Evolutionary conservation across 2,329 filamentous ascomycete genomes (phyloP).

Genomic region (Coniochaeta pulveracea): DNA sequence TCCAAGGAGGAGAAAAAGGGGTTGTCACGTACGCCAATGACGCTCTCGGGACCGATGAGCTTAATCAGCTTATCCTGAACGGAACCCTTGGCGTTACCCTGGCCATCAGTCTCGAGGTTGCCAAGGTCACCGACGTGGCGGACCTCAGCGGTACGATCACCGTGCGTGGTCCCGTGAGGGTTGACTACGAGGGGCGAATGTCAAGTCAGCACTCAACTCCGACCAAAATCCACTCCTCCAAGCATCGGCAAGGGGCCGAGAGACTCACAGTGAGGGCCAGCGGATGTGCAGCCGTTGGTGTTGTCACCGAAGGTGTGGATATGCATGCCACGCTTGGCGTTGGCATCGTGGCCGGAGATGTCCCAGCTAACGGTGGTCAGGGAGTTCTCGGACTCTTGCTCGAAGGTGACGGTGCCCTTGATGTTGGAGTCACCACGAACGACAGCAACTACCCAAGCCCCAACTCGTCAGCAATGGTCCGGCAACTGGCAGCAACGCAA

Average conservation of each 20-base stretch:
- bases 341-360: constrained; percentile 84
- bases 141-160: constrained; percentile 67
- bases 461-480: no score
- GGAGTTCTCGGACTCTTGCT: constrained; percentile 73
- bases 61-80: constrained; percentile 76
- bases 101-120: constrained; percentile 89
- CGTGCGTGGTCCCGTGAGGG: constrained; percentile 86
- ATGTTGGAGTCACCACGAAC: constrained; percentile 97
- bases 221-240: no score
- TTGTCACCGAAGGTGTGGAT: constrained; percentile 99
- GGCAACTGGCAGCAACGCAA: no score
- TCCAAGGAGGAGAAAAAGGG: not conserved
- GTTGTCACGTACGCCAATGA: constrained; percentile 66
- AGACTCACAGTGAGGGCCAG: constrained; percentile 86
- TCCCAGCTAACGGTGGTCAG: constrained; percentile 86
- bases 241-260: not conserved
- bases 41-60: constrained; percentile 90
- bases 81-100: constrained; percentile 81
- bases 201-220: not conserved
- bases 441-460: constrained; percentile 68
- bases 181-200: constrained; percentile 68
- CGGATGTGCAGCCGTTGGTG: constrained; percentile 99
- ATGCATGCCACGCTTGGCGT: constrained; percentile 96
- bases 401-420: constrained; percentile 86
- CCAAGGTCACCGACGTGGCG: constrained; percentile 97